Base-by-base conservation (phyloP, 2,329 filamentous ascomycete genomes). In the Colletotrichum sp. region DNA sequence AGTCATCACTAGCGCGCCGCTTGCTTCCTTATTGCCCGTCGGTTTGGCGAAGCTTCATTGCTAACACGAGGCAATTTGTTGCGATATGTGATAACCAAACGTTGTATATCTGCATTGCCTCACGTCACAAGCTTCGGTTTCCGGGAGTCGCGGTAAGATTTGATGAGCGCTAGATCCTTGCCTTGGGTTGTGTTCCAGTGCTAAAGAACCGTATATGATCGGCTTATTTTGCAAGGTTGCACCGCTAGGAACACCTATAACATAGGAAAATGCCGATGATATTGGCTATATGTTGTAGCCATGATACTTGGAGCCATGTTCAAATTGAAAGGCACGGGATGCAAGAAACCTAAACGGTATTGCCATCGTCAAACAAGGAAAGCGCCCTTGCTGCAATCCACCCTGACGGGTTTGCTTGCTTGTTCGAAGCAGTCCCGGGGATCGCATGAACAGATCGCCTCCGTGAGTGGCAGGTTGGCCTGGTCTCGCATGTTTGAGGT, bases 401-500 rank as follows among this genome's bases (percentile, higher is more conserved):
- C 57, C 27, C 44, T 27, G 32, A 72, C 73, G 73, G 49, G 27
- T 63, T 66, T 77, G 65, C 61, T 39, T 65, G n/a, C 65, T 49
- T 61, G 57, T 69, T 72, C 29, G 36, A 62, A n/a, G 11, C 49
- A 49, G 55, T 29, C 49, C 75, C 29, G 30, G 64, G 25, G 63
- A 76, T 72, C 49, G 77, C 77, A 78, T 78, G 73, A 78, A 72
- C 13, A 77, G 69, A 77, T 77, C 65, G 72, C 61, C 64, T 39
- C 52, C 65, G 69, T 25, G 69, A 76, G 34, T 72, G 71, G 63
- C 71, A 69, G 67, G 39, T 70, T 59, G 34, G 57, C 69, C 76
- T 71, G 66, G 66, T 30, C 55, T 67, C 62, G 63, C 39, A 44
- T 72, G 80, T 82, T 81, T 82, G 80, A 82, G 77, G 76, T 77